Evolutionary conservation across 805 yeast species (phyloP).

Genomic region (Schizosaccharomyces osmophilus): DNA sequence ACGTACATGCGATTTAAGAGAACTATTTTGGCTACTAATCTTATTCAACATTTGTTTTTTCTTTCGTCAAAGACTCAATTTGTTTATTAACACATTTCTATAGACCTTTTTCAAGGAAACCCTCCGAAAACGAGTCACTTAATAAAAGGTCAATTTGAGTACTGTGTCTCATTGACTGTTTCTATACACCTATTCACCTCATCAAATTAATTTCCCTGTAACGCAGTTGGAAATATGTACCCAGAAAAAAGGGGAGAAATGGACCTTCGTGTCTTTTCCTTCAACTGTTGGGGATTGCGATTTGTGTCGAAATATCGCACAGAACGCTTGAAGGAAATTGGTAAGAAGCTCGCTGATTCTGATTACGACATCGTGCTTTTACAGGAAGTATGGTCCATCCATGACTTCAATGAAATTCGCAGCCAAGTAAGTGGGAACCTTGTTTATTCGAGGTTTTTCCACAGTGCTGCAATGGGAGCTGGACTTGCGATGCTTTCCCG

Average conservation of each 20-base stretch:
- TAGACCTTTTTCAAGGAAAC: no score
- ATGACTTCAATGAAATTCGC: slow-evolving; percentile 52
- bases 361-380: slow-evolving; percentile 66
- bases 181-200: no score
- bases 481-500: slow-evolving; percentile 70
- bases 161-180: no score
- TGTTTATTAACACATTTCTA: no score
- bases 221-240: background rate
- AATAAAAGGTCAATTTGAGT: no score
- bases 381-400: slow-evolving; percentile 83
- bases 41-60: no score
- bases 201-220: background rate
- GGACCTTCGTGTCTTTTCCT: slow-evolving; percentile 9
- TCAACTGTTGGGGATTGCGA: slow-evolving; percentile 47
- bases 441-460: slow-evolving; percentile 47
- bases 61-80: no score
- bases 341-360: slow-evolving; percentile 29
- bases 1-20: no score
- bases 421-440: slow-evolving; percentile 21
- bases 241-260: background rate
- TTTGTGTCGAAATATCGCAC: slow-evolving; percentile 48
- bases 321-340: slow-evolving; percentile 48
- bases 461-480: slow-evolving; percentile 59
- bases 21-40: no score
- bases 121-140: no score